A percentile compares a stretch with the other conserved stretches of the same genome.
phyloP scores from a whole-genome alignment of 2,329 filamentous ascomycete species.

The Elsinoe arachidis region DNA sequence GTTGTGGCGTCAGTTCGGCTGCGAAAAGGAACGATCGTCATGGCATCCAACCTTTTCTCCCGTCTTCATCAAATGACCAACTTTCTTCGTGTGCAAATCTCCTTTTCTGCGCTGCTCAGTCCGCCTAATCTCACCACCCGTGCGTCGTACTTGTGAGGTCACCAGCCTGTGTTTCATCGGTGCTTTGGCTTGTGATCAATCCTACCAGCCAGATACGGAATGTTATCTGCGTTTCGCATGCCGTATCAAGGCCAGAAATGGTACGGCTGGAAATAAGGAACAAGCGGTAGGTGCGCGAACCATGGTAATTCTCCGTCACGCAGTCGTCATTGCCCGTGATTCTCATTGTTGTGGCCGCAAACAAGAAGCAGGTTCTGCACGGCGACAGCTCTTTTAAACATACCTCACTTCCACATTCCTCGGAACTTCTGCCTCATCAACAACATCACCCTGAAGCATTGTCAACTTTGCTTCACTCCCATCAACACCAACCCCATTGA shows the following conservation, averaged over 20 bases:
- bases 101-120: not conserved
- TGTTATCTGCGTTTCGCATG: not conserved
- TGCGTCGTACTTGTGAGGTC: slow-evolving; percentile 5
- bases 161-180: not conserved
- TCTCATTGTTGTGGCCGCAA: slow-evolving; percentile 2
- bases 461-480: not conserved
- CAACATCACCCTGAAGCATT: slow-evolving; percentile 5
- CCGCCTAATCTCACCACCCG: not conserved
- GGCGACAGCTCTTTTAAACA: not conserved
- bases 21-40: not conserved
- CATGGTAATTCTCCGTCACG: slow-evolving; percentile 2
- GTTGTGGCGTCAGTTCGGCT: slow-evolving; percentile 3
- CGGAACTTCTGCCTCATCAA: not conserved
- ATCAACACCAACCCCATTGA: not conserved
- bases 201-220: not conserved
- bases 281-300: not conserved
- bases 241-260: not conserved
- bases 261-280: slow-evolving; percentile 11
- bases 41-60: not conserved
- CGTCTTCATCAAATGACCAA: slow-evolving; percentile 5
- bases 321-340: slow-evolving; percentile 7
- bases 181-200: not conserved
- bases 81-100: not conserved
- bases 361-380: slow-evolving; percentile 4
- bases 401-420: slow-evolving; percentile 10